Evolutionary conservation across 306 rosid species (phyloP), one percentile per base, ranked within the genome.

Genomic region (Erythrophleum fordii): DNA sequence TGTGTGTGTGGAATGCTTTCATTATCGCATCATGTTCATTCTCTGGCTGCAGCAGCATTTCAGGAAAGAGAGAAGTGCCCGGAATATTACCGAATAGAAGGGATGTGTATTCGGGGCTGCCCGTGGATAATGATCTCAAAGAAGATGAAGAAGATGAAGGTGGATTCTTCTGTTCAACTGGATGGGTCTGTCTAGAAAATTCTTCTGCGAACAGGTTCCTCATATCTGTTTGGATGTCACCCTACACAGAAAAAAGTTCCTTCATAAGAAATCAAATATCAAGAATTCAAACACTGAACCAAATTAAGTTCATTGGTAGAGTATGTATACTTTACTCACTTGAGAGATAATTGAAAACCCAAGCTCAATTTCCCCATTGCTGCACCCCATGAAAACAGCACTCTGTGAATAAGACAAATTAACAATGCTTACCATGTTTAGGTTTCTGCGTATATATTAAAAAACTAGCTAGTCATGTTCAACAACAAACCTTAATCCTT

Each of bases 361-460:
- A 44, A 95, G 83, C 85, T 95, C 98, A 83, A 95, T 88, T 88
- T 95, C 98, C 45, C 97, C 97, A 64, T 70, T 81, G 72, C 80
- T 89, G 83, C 93, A 91, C 48, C 91, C 97, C 90, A 95, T 91
- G 92, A 91, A 95, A 79, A 90, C 82, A 44, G 91, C 92, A 61
- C 87, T 85, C 97, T 94, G 85, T 86, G 69, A 77, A 44, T 8
- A 60, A 46, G 74, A 64, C 6, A 46, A 62, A 29, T 16, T 22
- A 76, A 45, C 45, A 37, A 77, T 17, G 26, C 35, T 25, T 26
- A 53, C 58, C 8, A 59, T 41, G 48, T 34, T 62, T 46, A 71
- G 86, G 44, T 55, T 71, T 65, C 69, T 18, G 20, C 26, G 3
- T 52, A 18, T 18, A 51, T 51, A 52, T 42, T 42, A 46, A 53